phyloP scores from a whole-genome alignment of 2,329 filamentous ascomycete species.

The Beauveria rudraprayagi region DNA sequence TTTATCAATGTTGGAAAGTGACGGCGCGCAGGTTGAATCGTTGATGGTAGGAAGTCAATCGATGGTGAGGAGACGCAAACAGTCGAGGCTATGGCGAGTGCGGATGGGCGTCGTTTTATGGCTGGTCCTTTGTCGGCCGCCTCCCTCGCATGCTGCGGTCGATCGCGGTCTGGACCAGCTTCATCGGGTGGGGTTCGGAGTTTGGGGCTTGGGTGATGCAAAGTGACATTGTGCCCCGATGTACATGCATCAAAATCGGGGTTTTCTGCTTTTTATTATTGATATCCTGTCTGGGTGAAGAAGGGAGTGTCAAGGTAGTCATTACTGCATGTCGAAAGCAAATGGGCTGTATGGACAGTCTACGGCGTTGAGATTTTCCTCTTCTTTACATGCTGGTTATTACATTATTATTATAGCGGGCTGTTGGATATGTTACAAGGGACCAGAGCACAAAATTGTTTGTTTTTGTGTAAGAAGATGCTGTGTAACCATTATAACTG shows the following conservation, averaged over 20 bases:
- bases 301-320: not conserved
- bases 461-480: not conserved
- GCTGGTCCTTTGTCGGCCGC: not conserved
- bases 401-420: not conserved
- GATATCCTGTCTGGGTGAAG: not conserved
- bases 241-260: not conserved
- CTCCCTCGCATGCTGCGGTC: conserved; percentile 13
- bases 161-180: conserved; percentile 21
- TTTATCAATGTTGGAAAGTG: not conserved
- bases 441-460: not conserved
- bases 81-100: not conserved
- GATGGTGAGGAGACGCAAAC: not conserved
- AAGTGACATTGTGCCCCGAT: not conserved
- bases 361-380: not conserved
- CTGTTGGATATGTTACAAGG: not conserved
- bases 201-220: conserved; percentile 8
- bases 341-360: not conserved
- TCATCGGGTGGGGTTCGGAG: conserved; percentile 14
- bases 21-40: not conserved
- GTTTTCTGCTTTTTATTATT: not conserved
- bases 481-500: not conserved
- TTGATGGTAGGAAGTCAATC: not conserved
- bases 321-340: not conserved
- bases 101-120: conserved; percentile 5
- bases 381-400: not conserved